Evolutionary conservation across 1,139 yeast species (phyloP).

Genomic region (Saccharomyces hybrid): DNA sequence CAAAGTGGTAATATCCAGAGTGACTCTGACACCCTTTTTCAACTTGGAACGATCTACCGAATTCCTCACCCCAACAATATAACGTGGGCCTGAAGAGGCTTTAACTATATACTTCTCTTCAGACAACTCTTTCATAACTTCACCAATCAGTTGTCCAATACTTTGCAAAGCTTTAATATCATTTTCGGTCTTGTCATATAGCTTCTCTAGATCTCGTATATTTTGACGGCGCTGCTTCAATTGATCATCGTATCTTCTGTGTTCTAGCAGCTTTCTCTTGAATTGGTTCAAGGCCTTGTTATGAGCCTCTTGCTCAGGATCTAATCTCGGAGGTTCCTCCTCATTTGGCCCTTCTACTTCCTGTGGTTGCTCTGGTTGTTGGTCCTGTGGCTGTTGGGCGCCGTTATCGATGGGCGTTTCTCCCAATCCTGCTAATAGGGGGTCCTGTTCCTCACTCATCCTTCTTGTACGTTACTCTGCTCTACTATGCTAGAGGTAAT

Average conservation of each 20-base stretch:
- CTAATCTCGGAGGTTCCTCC: slow-evolving; percentile 20
- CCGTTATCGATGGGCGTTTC: slow-evolving; percentile 18
- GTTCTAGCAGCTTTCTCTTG: slow-evolving; percentile 83
- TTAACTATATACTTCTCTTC: slow-evolving; percentile 94
- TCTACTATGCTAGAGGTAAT: too few species aligned
- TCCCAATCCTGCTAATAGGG: slow-evolving; percentile 62
- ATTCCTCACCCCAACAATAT: slow-evolving; percentile 94
- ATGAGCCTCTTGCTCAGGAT: slow-evolving; percentile 62
- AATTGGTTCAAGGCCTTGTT: slow-evolving; percentile 72
- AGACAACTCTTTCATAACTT: slow-evolving; percentile 89
- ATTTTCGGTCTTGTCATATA: slow-evolving; percentile 88
- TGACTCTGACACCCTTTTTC: slow-evolving; percentile 92
- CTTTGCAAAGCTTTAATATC: slow-evolving; percentile 96
- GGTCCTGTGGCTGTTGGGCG: slow-evolving; percentile 2
- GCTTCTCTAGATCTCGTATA: slow-evolving; percentile 76
- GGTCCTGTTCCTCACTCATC: slow-evolving; percentile 66
- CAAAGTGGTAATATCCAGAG: slow-evolving; percentile 94
- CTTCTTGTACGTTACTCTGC: slow-evolving; percentile 5
- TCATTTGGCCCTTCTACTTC: slow-evolving; percentile 12
- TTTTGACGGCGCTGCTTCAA: slow-evolving; percentile 77
- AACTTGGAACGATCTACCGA: slow-evolving; percentile 77
- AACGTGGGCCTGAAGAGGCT: slow-evolving; percentile 96
- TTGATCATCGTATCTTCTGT: slow-evolving; percentile 90
- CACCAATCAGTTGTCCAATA: slow-evolving; percentile 97
- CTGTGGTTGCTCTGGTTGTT: slow-evolving; percentile 6